Evolutionary conservation across 2,329 filamentous ascomycete species (phyloP).

Genomic region (Pseudocercospora cruenta): DNA sequence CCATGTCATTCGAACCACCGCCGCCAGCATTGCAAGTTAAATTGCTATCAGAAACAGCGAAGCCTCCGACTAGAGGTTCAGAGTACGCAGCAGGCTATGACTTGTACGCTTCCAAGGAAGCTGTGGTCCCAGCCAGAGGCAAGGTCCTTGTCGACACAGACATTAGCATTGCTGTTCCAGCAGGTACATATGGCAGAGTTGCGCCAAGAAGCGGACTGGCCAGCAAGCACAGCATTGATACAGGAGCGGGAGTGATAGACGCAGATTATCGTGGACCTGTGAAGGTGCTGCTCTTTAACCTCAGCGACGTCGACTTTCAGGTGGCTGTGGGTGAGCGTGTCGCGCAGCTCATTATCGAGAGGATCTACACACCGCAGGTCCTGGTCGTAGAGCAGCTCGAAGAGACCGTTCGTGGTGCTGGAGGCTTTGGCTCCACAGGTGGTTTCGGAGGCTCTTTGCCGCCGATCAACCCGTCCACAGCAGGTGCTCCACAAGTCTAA

Average conservation of each 20-base stretch:
- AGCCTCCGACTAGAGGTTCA: conserved; percentile 83
- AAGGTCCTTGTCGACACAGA: conserved; percentile 89
- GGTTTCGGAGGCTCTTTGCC: conserved; percentile 42
- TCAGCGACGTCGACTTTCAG: conserved; percentile 77
- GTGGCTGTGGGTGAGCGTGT: conserved; percentile 86
- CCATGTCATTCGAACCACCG: conserved; percentile 42
- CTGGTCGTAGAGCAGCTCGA: conserved; percentile 86
- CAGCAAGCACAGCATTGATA: conserved; percentile 90
- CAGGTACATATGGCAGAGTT: conserved; percentile 78
- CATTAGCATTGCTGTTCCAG: conserved; percentile 86
- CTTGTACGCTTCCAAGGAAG: conserved; percentile 74
- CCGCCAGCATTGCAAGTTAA: conserved; percentile 77
- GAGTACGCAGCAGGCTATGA: conserved; percentile 93
- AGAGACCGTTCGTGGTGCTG: conserved; percentile 85
- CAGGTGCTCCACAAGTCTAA: not conserved
- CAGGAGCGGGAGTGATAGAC: conserved; percentile 94
- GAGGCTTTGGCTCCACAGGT: conserved; percentile 90
- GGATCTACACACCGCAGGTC: conserved; percentile 91
- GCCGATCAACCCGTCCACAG: conserved; percentile 24
- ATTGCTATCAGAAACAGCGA: conserved; percentile 79
- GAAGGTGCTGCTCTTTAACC: conserved; percentile 94
- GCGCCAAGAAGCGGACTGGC: conserved; percentile 36
- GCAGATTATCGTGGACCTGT: conserved; percentile 94
- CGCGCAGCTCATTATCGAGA: conserved; percentile 90
- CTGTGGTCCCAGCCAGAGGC: conserved; percentile 76